Percentiles rank a stretch among this genome's conserved stretches.
Conservation (phyloP, 2,329 filamentous ascomycete genomes). For the Fusarium sp. region DNA sequence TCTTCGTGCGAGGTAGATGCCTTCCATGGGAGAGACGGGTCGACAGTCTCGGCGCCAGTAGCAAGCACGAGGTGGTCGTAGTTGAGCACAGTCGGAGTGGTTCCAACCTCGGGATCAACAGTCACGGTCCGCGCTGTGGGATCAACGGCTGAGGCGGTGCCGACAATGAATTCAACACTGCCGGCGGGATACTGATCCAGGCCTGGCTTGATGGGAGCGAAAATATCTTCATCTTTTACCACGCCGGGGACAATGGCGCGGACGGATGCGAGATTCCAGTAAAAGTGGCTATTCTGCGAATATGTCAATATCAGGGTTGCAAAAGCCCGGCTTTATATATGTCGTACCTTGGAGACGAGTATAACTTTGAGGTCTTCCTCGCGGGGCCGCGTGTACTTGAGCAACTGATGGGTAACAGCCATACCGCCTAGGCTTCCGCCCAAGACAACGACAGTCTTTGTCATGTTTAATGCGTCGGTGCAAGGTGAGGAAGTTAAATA, state of each 20-base stretch:
- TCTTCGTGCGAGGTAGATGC: constrained; percentile 62
- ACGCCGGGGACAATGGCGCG: constrained; percentile 66
- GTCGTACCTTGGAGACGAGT: constrained; percentile 66
- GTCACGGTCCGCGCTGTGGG: constrained; percentile 57
- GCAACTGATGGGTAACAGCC: constrained; percentile 65
- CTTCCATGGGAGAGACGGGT: constrained; percentile 66
- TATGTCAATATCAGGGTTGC: neutral
- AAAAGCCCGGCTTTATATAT: neutral
- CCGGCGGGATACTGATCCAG: constrained; percentile 64
- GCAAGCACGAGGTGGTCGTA: constrained; percentile 72
- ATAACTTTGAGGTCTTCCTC: constrained; percentile 66
- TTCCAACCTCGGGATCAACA: constrained; percentile 49
- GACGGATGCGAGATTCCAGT: constrained; percentile 70
- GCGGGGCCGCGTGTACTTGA: constrained; percentile 64
- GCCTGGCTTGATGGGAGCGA: constrained; percentile 63
- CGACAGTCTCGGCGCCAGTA: constrained; percentile 63
- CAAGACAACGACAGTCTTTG: constrained; percentile 66
- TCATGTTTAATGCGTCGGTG: constrained; percentile 53
- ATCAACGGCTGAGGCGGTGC: constrained; percentile 60
- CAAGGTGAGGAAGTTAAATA: neutral
- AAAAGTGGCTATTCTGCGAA: constrained; percentile 67
- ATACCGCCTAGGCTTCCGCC: constrained; percentile 68
- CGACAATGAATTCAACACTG: constrained; percentile 66
- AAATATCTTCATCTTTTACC: constrained; percentile 64
- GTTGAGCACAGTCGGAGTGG: constrained; percentile 34